Conservation (phyloP, 345 rosid species). For the Salix exigua region DNA sequence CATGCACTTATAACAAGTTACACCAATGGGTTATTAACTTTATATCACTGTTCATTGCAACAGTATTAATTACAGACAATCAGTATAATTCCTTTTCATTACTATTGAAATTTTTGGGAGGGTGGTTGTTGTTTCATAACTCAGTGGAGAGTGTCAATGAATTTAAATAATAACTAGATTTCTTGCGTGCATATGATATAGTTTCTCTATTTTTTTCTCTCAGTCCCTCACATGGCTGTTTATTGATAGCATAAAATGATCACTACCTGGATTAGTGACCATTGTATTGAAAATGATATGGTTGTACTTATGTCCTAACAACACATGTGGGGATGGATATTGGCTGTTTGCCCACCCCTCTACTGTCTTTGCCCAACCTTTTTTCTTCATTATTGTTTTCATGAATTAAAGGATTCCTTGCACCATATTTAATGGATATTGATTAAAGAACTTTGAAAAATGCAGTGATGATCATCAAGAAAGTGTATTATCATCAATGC, state of each 20-base stretch:
- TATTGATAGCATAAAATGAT: background rate
- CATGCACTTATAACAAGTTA: background rate
- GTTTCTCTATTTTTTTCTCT: background rate
- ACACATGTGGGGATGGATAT: background rate
- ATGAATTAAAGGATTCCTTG: background rate
- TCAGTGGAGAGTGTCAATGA: background rate
- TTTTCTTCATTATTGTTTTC: background rate
- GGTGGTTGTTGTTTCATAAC: background rate
- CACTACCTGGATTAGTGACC: background rate
- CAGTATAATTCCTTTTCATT: background rate
- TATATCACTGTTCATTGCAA: background rate
- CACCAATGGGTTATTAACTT: background rate
- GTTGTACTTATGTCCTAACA: background rate
- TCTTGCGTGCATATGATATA: background rate
- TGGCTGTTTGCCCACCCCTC: too few species aligned
- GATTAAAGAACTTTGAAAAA: constrained; percentile 9
- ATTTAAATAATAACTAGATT: background rate
- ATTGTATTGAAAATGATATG: background rate
- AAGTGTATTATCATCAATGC: constrained; percentile 83
- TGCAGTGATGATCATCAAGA: constrained; percentile 96
- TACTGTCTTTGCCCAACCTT: background rate
- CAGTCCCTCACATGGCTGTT: background rate
- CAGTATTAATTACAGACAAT: too few species aligned
- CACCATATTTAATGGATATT: background rate
- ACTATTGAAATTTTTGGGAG: background rate